Base-by-base conservation (phyloP, 2,329 filamentous ascomycete species). In the Cercospora sojina region DNA sequence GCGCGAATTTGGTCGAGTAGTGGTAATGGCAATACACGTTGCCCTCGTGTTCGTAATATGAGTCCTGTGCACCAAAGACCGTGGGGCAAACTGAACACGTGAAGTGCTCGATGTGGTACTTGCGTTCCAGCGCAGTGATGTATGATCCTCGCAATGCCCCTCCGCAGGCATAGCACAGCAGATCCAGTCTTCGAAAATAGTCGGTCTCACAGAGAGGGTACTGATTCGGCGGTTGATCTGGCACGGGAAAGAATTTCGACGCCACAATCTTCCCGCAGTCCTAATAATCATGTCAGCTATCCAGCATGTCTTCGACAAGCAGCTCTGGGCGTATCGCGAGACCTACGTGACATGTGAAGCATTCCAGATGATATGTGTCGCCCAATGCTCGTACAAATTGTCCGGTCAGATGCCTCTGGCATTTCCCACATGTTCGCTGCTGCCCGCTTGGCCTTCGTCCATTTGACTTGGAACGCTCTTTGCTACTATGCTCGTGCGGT, bases 71-170 rank as follows among this genome's bases (percentile, higher is more conserved):
- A 60, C 95, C 95, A 77, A 99, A 99, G n/a, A 98, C 91, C 1
- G 95, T 98, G 4, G 93, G 91, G 77, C 95, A 99, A 32, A 97
- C 88, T 10, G 93, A 98, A 80, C 95, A 99, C 41, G 95, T 99
- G 76, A 99, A 99, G 81, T 99, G 95, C 79, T 98, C 94, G 72
- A 99, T 96, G 80, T 97, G 95, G 79, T 99, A 99, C 82, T 99
- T 99, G 74, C 92, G 91, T 73, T 99, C 95, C 62, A 99, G 86
- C 3, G 95, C 95, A 16, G 95, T 99, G 76, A 99, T 99, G 80
- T 99, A 99, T 4, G 95, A 98, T 56, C 95, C 95, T 69, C 95
- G 90, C 20, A 99, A 86, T 57, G 95, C 95, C 66, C 93, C 92
- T 71, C 93, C 92, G 78, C 95, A 99, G 69, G 95, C 90, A 79